phyloP scores from a whole-genome alignment of 2,329 filamentous ascomycete genomes.

The Septoria linicola region DNA sequence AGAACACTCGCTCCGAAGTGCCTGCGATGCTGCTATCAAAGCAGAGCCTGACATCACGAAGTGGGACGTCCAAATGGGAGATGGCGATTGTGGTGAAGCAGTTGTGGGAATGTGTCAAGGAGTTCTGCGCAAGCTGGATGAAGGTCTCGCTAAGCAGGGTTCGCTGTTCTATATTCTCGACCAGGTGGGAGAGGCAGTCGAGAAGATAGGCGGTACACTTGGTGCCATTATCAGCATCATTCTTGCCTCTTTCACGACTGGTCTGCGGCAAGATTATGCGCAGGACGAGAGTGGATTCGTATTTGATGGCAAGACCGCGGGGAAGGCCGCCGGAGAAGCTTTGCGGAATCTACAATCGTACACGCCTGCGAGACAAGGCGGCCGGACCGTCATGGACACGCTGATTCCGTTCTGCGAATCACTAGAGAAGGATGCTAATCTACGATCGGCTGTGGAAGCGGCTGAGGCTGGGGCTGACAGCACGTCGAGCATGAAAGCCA shows the following conservation, averaged over 20 bases:
- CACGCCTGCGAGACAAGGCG: slow-evolving; percentile 38
- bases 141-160: slow-evolving; percentile 32
- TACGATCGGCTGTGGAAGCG: slow-evolving; percentile 35
- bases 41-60: slow-evolving; percentile 63
- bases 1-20: slow-evolving; percentile 43
- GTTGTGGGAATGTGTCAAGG: slow-evolving; percentile 42
- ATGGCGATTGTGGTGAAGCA: slow-evolving; percentile 65
- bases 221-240: slow-evolving; percentile 41
- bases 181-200: slow-evolving; percentile 37
- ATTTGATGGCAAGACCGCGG: slow-evolving; percentile 29
- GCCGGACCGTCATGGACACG: slow-evolving; percentile 41
- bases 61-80: slow-evolving; percentile 64
- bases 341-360: slow-evolving; percentile 46
- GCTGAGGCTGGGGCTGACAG: slow-evolving; percentile 37
- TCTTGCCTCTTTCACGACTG: slow-evolving; percentile 42
- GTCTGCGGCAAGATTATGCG: slow-evolving; percentile 38
- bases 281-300: slow-evolving; percentile 25
- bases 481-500: slow-evolving; percentile 40
- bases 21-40: slow-evolving; percentile 51
- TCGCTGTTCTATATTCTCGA: slow-evolving; percentile 38
- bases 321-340: slow-evolving; percentile 39
- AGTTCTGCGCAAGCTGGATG: slow-evolving; percentile 35
- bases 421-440: slow-evolving; percentile 29
- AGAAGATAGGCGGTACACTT: slow-evolving; percentile 42
- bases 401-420: slow-evolving; percentile 42